Base-by-base conservation (phyloP, 441 rosid genomes). In the Pelargonium citronellum region DNA sequence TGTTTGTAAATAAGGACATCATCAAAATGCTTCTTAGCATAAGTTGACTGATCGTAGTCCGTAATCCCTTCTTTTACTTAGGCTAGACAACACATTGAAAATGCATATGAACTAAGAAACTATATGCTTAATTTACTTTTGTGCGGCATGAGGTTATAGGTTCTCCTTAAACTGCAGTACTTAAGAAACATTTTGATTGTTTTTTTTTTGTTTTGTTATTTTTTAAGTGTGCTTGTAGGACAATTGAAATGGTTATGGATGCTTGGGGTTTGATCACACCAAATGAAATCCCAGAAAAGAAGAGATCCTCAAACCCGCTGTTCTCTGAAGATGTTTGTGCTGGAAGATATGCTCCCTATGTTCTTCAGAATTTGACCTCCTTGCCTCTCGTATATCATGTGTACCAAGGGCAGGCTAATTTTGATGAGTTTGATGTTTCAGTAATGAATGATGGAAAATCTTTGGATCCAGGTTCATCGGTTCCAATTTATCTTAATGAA, bases 301-400 rank as follows among this genome's bases (percentile, higher is more conserved):
- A 78, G 69, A 80, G 73, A 71, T 79, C 73, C 78, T 66, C 78
- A 62, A 68, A 79, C 49, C 69, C 70, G 64, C 81, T 78, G 76
- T 68, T 79, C 69, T 74, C 77, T 57, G 85, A 79, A 70, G 77
- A 80, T 78, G 68, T 79, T 64, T 70, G 69, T 75, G 83, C 81
- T 74, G 91, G 89, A 78, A 79, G 83, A 83, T 85, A 89, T 75
- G 90, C 97, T 53, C 97, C 97, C 27, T 94, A 94, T 78, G 70
- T 90, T 71, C 87, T 91, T 79, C 94, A 91, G 77, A 94, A 94
- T 75, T 85, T 89, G 75, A 94, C 97, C 76, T 89, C 96, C 53
- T 81, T 89, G 81, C 92, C 96, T 73, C 76, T 95, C 65, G 79
- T 68, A 58, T 95, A 82, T 84, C 81, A 80, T 82, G 91, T 89